Percentiles rank a stretch among this genome's conserved stretches.
Conservation (phyloP, 768 basidiomycete genomes). For the Psilocybe cubensis region DNA sequence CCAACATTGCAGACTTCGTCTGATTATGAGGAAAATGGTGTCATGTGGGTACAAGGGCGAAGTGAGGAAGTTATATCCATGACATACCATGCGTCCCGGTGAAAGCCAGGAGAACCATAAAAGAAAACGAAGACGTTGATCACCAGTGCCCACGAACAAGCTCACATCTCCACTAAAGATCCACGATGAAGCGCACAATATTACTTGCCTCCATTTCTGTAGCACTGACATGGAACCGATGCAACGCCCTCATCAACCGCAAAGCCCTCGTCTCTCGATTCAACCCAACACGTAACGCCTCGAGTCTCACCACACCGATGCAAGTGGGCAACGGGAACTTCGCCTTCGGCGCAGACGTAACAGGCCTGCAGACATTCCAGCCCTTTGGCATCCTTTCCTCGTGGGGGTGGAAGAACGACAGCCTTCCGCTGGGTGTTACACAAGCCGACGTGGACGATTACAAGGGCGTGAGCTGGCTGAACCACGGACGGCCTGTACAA, state of each 20-base stretch:
- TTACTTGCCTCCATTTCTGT: background rate
- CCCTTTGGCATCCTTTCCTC: conserved; percentile 59
- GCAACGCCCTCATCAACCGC: conserved; percentile 39
- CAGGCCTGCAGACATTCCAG: conserved; percentile 59
- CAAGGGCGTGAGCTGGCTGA: conserved; percentile 51
- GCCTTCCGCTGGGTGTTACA: conserved; percentile 46
- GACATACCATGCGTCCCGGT: background rate
- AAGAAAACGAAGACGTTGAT: too few species aligned
- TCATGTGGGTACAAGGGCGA: background rate
- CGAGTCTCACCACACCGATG: conserved; percentile 51
- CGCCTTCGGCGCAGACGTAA: conserved; percentile 61
- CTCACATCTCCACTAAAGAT: too few species aligned
- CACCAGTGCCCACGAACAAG: too few species aligned
- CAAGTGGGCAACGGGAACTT: conserved; percentile 68
- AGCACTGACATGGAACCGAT: background rate
- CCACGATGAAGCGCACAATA: background rate
- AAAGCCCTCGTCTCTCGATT: conserved; percentile 48
- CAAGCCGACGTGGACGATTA: conserved; percentile 48
- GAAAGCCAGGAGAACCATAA: background rate
- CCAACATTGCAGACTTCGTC: background rate
- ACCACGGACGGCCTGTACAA: conserved; percentile 51
- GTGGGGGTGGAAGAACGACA: conserved; percentile 68
- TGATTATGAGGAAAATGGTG: background rate
- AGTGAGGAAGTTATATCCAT: background rate
- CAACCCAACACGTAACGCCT: conserved; percentile 54